These are phyloP conservation scores for Pythium pyrilobum DNA, from an alignment of 352 stramenopile genomes.

Conservation along the genomic window DNA sequence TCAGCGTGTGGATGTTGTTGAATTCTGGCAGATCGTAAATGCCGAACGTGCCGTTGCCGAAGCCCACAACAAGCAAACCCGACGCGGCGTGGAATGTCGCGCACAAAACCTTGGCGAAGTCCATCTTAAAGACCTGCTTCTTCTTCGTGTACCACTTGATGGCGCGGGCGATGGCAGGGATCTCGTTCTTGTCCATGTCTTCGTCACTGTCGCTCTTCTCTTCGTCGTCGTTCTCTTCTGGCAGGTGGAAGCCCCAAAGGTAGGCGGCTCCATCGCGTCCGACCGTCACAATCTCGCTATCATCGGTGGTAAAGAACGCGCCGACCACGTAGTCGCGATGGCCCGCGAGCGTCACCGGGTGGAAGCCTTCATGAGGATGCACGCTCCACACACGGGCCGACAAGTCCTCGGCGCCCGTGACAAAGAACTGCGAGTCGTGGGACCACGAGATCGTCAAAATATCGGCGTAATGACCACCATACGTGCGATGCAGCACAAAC, in stretches of 20 bases:
- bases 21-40: constrained; percentile 96
- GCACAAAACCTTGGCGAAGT: constrained; percentile 85
- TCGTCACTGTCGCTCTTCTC: constrained; percentile 24
- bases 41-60: constrained; percentile 97
- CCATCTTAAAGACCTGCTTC: constrained; percentile 89
- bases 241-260: constrained; percentile 77
- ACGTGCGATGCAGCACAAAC: constrained; percentile 86
- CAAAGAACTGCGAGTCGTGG: constrained; percentile 87
- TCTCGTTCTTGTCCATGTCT: constrained; percentile 25
- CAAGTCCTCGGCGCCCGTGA: constrained; percentile 85
- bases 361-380: constrained; percentile 61
- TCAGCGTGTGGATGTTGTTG: constrained; percentile 97
- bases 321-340: constrained; percentile 85
- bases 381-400: constrained; percentile 86
- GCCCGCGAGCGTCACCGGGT: constrained; percentile 83
- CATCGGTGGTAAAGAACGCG: constrained; percentile 82
- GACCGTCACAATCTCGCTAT: constrained; percentile 82
- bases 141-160: constrained; percentile 83
- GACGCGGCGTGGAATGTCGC: constrained; percentile 86
- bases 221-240: constrained; percentile 30
- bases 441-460: constrained; percentile 85
- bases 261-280: constrained; percentile 84
- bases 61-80: constrained; percentile 93
- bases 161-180: constrained; percentile 51
- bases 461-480: constrained; percentile 86